Base-by-base conservation (phyloP, 2,329 filamentous ascomycete species). In the Delphinella strobiligena region DNA sequence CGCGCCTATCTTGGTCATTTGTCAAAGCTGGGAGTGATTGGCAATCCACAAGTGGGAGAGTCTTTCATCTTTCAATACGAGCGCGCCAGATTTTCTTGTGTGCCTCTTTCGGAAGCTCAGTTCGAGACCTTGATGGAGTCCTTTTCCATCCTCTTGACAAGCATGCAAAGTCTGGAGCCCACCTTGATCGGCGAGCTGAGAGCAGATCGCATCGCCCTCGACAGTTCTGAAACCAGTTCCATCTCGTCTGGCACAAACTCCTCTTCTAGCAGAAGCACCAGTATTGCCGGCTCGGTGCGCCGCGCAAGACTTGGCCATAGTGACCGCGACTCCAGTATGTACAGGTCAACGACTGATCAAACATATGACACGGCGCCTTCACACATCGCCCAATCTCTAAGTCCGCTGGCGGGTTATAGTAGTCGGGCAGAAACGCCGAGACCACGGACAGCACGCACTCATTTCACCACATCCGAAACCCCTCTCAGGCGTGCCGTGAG, bases 81-180 rank as follows among this genome's bases (percentile, higher is more conserved):
- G 62, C 68, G 74, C 42, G 86, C 87, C 2, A 79, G 89, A 31
- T 98, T 93, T 62, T 88, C 84, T 2, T 74, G 73, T 0, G 64
- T 68, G 4, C 73, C 80, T 1, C 64, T 94, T 3, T 72, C 75
- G 2, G 80, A 88, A 49, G 53, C 61, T 0, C 72, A 80, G 37
- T 96, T 98, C 55, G 72, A 82, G 29, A 64, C 71, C 16, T 66
- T 95, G 19, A 95, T 95, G 86, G 73, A 78, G 41, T 68, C 83
- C 18, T 95, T 96, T 59, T 82, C 88, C 2, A 76, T 82, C 38
- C 66, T 96, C 0, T 65, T 96, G 11, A 75, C 82, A 38, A 73
- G 71, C 14, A 93, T 96, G 82, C 35, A 19, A 4, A 24, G 36
- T n/a, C 19, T 40, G 4, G 33, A 36, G 14, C 19, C 36, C n/a